Conservation (phyloP, 345 rosid species). For the Eucalyptus curtisii region DNA sequence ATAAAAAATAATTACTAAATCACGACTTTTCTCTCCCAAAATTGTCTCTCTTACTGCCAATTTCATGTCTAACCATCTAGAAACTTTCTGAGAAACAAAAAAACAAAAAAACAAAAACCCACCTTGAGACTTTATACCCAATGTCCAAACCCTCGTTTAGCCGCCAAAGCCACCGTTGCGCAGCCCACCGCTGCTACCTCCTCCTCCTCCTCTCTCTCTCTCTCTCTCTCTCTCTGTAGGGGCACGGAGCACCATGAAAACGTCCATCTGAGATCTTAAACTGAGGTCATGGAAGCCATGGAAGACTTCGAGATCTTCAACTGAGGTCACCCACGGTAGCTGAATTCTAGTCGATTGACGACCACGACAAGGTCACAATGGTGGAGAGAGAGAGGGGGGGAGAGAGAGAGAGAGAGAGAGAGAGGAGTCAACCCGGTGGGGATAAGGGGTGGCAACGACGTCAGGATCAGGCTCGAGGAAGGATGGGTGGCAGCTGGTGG, state of each 20-base stretch:
- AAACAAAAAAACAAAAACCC: too few relatives aligned
- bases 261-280: background rate
- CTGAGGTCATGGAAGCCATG: background rate
- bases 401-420: background rate
- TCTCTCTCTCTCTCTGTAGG: too few relatives aligned
- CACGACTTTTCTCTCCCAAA: background rate
- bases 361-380: background rate
- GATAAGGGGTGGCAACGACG: background rate
- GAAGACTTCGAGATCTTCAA: background rate
- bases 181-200: background rate
- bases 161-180: background rate
- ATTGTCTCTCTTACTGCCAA: background rate
- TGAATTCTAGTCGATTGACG: background rate
- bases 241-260: background rate
- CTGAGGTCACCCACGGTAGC: background rate
- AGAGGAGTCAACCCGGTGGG: background rate
- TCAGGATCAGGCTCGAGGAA: background rate
- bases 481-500: background rate
- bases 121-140: background rate
- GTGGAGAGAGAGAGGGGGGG: background rate
- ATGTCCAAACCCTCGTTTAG: background rate
- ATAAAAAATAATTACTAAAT: background rate
- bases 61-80: background rate
- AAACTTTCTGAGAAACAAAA: background rate
- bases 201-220: accelerated